These are phyloP conservation scores for Scopulariopsis brevicaulis DNA, from an alignment of 2,329 filamentous ascomycete genomes.

Conservation along the genomic window DNA sequence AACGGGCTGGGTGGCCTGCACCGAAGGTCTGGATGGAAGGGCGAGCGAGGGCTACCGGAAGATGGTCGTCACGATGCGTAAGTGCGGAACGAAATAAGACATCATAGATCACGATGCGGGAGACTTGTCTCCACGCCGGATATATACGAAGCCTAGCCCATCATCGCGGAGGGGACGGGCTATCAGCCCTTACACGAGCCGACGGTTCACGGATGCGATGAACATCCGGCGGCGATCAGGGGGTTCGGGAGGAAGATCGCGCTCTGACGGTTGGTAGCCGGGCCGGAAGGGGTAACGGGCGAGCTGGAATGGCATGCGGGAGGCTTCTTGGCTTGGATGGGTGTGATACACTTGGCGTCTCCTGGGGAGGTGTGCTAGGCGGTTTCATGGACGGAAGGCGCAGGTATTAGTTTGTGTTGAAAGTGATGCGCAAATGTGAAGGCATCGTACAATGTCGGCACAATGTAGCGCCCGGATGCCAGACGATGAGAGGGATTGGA, in stretches of 20 bases:
- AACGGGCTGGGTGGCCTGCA: neutral
- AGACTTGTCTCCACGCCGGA: neutral
- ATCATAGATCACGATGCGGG: neutral
- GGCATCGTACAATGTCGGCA: neutral
- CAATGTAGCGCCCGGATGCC: neutral
- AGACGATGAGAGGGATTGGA: no score
- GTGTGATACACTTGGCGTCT: neutral
- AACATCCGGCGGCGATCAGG: slow-evolving; percentile 5
- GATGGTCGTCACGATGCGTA: neutral
- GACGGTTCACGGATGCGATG: slow-evolving; percentile 1
- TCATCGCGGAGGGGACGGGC: neutral
- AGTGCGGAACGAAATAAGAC: neutral
- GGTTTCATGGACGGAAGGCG: neutral
- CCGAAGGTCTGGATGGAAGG: neutral
- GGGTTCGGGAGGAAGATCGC: neutral
- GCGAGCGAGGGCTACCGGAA: neutral
- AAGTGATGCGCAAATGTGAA: neutral
- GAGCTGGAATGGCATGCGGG: neutral
- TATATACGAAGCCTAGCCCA: neutral
- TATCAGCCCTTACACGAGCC: neutral
- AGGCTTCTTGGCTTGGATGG: neutral
- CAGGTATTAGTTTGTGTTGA: neutral
- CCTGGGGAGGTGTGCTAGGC: neutral
- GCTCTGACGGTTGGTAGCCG: neutral
- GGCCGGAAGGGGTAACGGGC: neutral